Base-by-base conservation (phyloP, 352 stramenopile species). In the Peronospora tabacina region DNA sequence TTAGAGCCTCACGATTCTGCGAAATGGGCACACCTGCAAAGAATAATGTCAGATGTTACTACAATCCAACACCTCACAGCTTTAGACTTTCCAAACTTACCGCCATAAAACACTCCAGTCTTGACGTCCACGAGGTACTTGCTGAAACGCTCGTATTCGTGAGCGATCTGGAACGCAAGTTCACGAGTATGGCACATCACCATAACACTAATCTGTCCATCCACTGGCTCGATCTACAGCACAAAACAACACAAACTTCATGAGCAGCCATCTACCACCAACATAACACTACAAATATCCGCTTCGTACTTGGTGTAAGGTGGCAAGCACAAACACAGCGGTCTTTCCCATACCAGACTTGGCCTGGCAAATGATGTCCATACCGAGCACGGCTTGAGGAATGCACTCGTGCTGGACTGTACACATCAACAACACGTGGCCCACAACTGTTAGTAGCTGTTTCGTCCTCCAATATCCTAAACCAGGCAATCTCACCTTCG, bases 311-410 rank as follows among this genome's bases (percentile, higher is more conserved):
- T 99, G 96, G 72, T 99, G 96, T 37, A 99, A 80, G 3, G 96
- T 99, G 15, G 97, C 94, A 39, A 99, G 73, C 5, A 99, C 96
- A 66, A 99, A 99, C 29, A 99, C 97, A 38, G 97, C 97, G 0
- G 97, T 99, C 81, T 99, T 99, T 58, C 97, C 97, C 97, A 99
- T 99, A 75, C 97, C 97, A 34, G 94, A 98, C 85, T 99, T 99
- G 52, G 97, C 97, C 72, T 99, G 97, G 76, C 96, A 99, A 75
- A 99, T 96, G 58, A 99, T 98, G 71, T 99, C 97, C 83, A 98
- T 98, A 40, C 97, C 97, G n/a, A 99, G 83, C 44, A 99, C 93
- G 32, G 97, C 96, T 70, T 99, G 96, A 19, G 97, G 97, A 67
- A 99, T 99, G 59, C 95, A 99, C 75, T 99, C 96, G 68, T 99